Base-by-base conservation (phyloP, 805 yeast species). In the Myxozyma geophila region DNA sequence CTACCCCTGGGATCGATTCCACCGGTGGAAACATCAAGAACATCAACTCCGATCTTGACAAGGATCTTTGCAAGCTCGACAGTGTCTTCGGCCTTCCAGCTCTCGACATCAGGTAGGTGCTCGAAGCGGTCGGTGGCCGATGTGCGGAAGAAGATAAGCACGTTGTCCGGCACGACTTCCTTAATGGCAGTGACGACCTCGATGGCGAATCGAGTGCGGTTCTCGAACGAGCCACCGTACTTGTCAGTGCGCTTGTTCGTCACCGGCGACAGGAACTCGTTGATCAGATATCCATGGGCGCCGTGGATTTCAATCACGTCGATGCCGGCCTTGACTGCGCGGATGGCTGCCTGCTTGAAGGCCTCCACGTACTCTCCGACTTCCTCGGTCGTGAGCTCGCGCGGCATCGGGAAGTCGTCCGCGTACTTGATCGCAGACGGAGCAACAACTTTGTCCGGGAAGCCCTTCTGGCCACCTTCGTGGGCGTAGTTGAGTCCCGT, bases 281-380 rank as follows among this genome's bases (percentile, higher is more conserved):
- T 77, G 41, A 82, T 64, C 56, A 87, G 73, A 69, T 83, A 85
- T 1, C 90, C 90, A 72, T 86, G 85, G 23, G 91, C 91, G 44
- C 78, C 78, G 73, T 87, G 90, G 56, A 87, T 76, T 71, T 86
- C 90, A 53, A 88, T 82, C 67, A 86, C 86, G 73, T 88, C 90
- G 58, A 83, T 80, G 0, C 86, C 85, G 7, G 85, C 81, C 15
- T 77, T 79, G 40, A 80, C 75, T 1, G 89, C 83, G 64, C 80
- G 78, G 62, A 78, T 75, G 0, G 87, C 85, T 35, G 85, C 83
- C 1, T 64, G 70, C 35, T 76, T 81, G 71, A 81, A 84, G 4
- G 74, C 74, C 23, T 76, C 68, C 19, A 83, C 75, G n/a, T 83
- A 59, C 0, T 72, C 71, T 39, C 77, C 67, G 62, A 83, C 77